Evolutionary conservation across 345 rosid genomes (phyloP).

Genomic region (Boechera divaricarpa): DNA sequence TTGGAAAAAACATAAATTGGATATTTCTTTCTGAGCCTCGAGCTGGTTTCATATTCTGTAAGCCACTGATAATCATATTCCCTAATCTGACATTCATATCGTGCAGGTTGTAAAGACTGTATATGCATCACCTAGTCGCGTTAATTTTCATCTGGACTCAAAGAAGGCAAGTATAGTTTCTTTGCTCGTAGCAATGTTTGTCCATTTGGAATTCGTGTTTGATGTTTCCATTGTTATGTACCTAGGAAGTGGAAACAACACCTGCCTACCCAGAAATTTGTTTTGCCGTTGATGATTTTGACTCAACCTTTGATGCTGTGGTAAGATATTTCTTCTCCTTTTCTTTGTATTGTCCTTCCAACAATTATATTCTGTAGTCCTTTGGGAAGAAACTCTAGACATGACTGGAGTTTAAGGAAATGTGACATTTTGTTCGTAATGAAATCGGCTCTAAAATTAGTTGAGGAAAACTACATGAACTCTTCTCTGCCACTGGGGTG

Average conservation of each 20-base stretch:
- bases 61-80: constrained; percentile 26
- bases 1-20: constrained; percentile 17
- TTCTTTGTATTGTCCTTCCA: constrained; percentile 13
- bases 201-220: constrained; percentile 37
- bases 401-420: constrained; percentile 1
- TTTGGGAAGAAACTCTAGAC: constrained; percentile 4
- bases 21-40: constrained; percentile 17
- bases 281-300: constrained; percentile 96
- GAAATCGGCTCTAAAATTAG: constrained; percentile 9
- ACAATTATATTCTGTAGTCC: constrained; percentile 2
- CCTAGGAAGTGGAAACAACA: constrained; percentile 87
- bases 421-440: constrained; percentile 14
- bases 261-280: constrained; percentile 98
- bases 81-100: constrained; percentile 31
- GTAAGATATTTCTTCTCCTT: constrained; percentile 49
- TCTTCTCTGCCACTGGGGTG: background rate
- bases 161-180: constrained; percentile 67
- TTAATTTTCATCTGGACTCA: constrained; percentile 89
- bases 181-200: constrained; percentile 15
- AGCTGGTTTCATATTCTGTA: constrained; percentile 12
- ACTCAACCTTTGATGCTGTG: constrained; percentile 98
- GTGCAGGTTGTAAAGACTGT: constrained; percentile 93
- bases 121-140: constrained; percentile 97
- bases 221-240: constrained; percentile 36
- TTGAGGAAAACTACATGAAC: constrained; percentile 13